Base-by-base conservation (phyloP, 2,329 filamentous ascomycete genomes). In the Elsinoe fawcettii region DNA sequence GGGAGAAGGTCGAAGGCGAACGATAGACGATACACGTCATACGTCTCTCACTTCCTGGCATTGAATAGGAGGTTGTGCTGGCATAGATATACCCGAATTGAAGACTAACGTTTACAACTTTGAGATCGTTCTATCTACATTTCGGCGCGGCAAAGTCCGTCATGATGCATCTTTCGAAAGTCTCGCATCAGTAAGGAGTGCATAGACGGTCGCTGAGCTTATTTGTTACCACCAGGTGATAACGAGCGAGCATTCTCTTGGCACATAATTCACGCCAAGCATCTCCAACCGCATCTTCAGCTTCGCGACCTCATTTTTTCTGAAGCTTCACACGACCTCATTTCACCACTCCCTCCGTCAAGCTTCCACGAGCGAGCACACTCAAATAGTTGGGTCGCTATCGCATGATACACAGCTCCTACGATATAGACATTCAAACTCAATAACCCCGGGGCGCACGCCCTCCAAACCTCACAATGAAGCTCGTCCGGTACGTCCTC, bases 1-100 rank as follows among this genome's bases (percentile, higher is more conserved):
- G 92, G 92, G 92, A 96, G 76, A 95, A 93, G 77, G 87, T 97
- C 3, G 90, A 88, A 20, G 87, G 87, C 70, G 75, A 73, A 59
- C 78, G 64, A 77, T 64, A 51, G 27, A 49, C 6, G 3, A 32
- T 14, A 49, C 23, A 23, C 11, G 5, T 16, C 12, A 18, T 18
- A 49, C 39, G 20, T 12, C 34, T 55, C 27, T 20, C 14, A n/a
- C 22, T 43, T 30, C 44, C 9, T 9, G 36, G 32, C 5, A 30
- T 30, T 30, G 5, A 30, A 9, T 30, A 34, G 4, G 51, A 30
- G 41, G 41, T 47, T 55, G 30, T 49, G 30, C 18, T 12, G 37
- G 14, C 18, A n/a, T 43, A 23, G 32, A 55, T 58, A 58, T 58
- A 58, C 57, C 57, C 57, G 32, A 49, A 43, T 37, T 27, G 32